phyloP scores from a whole-genome alignment of 1,139 yeast genomes.

The Kodamaea suecica region DNA sequence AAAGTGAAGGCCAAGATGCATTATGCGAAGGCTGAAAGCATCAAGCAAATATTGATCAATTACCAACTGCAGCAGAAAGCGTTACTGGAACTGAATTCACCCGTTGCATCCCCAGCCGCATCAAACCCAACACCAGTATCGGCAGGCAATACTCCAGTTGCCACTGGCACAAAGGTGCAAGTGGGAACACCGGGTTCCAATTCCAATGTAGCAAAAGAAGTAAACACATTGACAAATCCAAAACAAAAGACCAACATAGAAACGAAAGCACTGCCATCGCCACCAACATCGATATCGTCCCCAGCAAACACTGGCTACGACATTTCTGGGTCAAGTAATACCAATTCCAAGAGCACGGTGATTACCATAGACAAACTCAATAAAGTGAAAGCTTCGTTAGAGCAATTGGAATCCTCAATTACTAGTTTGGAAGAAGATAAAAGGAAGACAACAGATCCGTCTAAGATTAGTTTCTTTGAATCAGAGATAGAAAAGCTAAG shows the following conservation, averaged over 20 bases:
- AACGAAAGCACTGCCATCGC: not conserved
- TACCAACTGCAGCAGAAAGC: slow-evolving; percentile 37
- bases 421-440: slow-evolving; percentile 24
- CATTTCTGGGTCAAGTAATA: slow-evolving; percentile 19
- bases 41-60: slow-evolving; percentile 47
- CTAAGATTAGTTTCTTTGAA: slow-evolving; percentile 32
- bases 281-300: too few relatives aligned
- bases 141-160: slow-evolving; percentile 1
- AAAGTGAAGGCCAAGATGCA: slow-evolving; percentile 69
- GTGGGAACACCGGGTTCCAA: slow-evolving; percentile 17
- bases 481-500: slow-evolving; percentile 34
- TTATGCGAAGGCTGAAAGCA: slow-evolving; percentile 63
- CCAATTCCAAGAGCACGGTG: slow-evolving; percentile 29
- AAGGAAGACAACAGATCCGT: slow-evolving; percentile 24
- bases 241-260: slow-evolving; percentile 16
- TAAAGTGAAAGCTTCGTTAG: slow-evolving; percentile 35
- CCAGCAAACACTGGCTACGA: too few relatives aligned
- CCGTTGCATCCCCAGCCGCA: slow-evolving; percentile 8
- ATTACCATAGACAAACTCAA: slow-evolving; percentile 40
- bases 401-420: slow-evolving; percentile 42
- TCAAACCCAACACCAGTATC: slow-evolving; percentile 18
- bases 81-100: slow-evolving; percentile 10
- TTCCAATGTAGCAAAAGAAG: slow-evolving; percentile 2
- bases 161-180: slow-evolving; percentile 4
- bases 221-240: slow-evolving; percentile 4